Percentiles rank a stretch among this genome's conserved stretches.
Evolutionary conservation across 1,284 basidiomycete species (phyloP).

Genomic region (Sutorius eximius): DNA sequence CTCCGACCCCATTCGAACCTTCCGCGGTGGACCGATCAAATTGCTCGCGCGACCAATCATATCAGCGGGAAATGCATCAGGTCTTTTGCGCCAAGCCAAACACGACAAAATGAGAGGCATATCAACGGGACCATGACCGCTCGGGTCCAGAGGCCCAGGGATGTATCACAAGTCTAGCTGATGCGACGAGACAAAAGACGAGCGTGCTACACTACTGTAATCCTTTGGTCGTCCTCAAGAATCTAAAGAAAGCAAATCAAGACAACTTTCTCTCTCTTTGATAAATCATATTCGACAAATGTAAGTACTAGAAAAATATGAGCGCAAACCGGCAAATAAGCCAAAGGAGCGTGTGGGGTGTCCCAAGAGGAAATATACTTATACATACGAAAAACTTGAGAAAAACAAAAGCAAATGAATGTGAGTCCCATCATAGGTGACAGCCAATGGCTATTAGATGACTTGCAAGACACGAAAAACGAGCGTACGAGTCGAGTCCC

Average conservation of each 20-base stretch:
- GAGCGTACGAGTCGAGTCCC: constrained; percentile 21
- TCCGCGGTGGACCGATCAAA: no score
- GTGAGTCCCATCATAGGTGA: not conserved
- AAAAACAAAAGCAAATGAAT: constrained; percentile 2
- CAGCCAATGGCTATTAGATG: constrained; percentile 10
- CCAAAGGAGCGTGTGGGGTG: constrained; percentile 12
- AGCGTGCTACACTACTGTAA: no score
- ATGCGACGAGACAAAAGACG: no score
- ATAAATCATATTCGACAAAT: constrained; percentile 11
- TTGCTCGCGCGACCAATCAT: no score
- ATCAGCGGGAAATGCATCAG: no score
- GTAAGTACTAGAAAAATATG: not conserved
- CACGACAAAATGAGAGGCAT: no score
- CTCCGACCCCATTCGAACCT: no score
- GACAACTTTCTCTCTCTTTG: constrained; percentile 33
- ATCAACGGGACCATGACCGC: no score
- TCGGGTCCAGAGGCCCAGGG: no score
- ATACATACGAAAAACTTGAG: not conserved
- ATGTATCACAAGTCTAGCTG: no score
- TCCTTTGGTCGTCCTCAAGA: not conserved
- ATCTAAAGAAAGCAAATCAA: constrained; percentile 22
- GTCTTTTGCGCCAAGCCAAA: no score
- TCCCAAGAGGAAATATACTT: constrained; percentile 1
- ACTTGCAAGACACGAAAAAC: constrained; percentile 9
- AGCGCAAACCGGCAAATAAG: constrained; percentile 11